Evolutionary conservation across 306 rosid genomes (phyloP).

Genomic region (Sicyos edulis): DNA sequence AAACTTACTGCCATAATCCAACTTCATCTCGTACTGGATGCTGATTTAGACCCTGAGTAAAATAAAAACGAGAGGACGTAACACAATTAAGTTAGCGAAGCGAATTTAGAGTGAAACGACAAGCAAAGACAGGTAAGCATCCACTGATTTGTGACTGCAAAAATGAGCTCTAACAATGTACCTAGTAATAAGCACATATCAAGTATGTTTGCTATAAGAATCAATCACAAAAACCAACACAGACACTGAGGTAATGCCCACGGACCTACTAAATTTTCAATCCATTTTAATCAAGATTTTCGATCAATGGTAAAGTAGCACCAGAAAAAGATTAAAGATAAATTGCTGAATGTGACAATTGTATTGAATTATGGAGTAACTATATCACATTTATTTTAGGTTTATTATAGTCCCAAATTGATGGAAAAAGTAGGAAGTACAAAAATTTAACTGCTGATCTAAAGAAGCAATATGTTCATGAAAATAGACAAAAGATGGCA

Average conservation of each 20-base stretch:
- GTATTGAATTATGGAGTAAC: background rate
- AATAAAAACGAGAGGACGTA: background rate
- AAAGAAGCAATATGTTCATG: background rate
- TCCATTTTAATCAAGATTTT: background rate
- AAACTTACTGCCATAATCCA: background rate
- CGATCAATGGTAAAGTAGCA: background rate
- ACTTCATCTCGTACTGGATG: conserved; percentile 12
- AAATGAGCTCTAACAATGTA: background rate
- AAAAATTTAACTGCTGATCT: background rate
- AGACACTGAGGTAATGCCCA: background rate
- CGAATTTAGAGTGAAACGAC: conserved; percentile 9
- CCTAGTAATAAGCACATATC: background rate
- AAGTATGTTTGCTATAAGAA: background rate
- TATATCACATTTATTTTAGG: background rate
- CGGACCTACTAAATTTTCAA: background rate
- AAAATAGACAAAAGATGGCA: background rate
- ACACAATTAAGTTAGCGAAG: background rate
- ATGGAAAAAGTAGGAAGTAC: background rate
- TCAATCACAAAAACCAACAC: background rate
- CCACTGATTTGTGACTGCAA: background rate
- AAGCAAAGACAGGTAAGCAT: background rate
- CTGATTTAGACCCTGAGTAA: conserved; percentile 18
- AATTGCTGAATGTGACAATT: conserved; percentile 1
- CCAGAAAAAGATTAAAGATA: background rate
- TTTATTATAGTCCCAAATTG: background rate